Base-by-base conservation (phyloP, 371 early-diverging fungal genomes). In the Thermomucor indicae-seudaticae region DNA sequence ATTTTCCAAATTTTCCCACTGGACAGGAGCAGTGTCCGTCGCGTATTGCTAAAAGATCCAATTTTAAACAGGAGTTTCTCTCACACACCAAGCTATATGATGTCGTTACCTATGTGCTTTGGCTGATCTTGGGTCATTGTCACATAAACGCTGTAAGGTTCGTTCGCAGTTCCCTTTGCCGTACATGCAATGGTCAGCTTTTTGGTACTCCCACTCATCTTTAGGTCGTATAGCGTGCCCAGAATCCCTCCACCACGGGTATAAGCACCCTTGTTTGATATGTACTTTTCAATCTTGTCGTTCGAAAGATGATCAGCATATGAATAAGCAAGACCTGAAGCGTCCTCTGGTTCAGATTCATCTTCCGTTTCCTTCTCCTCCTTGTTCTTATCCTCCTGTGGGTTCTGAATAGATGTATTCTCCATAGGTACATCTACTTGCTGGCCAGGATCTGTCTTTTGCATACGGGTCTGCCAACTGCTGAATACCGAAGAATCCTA, bases 11-110 rank as follows among this genome's bases (percentile, higher is more conserved):
- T 19, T 31, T 32, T 19, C 61, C 61, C 0, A 55, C 61, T 11
- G 61, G 61, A 24, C 61, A 60, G 12, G 55, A 51, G 32, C 61
- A 59, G 12, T 31, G 16, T 44, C 32, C 6, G 17, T 27, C 17
- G 51, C 38, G 6, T 30, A 50, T 57, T 37, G 14, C 19, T 37
- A 16, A 3, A 5, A 42, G 17, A 41, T 12, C 19, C 20, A 29
- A 42, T 27, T 25, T 11, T 11, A 29, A 23, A 28, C 30, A 30
- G 7, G 24, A 23, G 20, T 11, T 2, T 30, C 30, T 16, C 11
- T 11, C 6, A 17, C 30, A 29, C n/a, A 6, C 28, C 17, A 12
- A 20, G 27, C 22, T 29, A 43, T 12, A 41, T 4, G 11, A 17
- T 22, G 22, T 51, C 5, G 22, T 10, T 40, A 43, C 22, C 31